A percentile compares a stretch with the other conserved stretches of the same genome.
Conservation (phyloP, 352 stramenopile species). For the Phytophthora ramorum region DNA sequence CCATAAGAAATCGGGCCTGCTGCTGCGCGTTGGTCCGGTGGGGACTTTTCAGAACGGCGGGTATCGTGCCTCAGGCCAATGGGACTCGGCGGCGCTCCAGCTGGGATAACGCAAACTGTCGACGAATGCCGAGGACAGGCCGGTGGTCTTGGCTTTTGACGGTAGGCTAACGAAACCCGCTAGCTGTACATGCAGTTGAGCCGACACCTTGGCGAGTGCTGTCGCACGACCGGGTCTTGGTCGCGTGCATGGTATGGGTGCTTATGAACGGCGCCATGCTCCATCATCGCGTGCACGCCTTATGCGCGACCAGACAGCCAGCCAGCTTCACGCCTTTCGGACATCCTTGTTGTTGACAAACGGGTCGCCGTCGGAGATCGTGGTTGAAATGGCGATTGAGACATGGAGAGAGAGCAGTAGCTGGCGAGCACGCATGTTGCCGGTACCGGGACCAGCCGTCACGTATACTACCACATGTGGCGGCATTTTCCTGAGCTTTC, state of each 20-base stretch:
- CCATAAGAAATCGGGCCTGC: constrained; percentile 6
- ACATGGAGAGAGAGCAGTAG: constrained; percentile 7
- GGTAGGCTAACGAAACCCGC: constrained; percentile 19
- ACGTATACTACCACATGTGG: too few relatives aligned
- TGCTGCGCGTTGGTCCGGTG: constrained; percentile 7
- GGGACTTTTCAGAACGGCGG: constrained; percentile 1
- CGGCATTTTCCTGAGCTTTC: too few relatives aligned
- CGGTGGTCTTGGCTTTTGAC: constrained; percentile 6
- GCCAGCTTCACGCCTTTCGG: not conserved
- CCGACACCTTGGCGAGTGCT: constrained; percentile 4
- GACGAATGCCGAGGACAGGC: constrained; percentile 24
- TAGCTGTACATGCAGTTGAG: constrained; percentile 22
- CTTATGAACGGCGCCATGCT: not conserved
- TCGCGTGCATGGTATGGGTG: not conserved
- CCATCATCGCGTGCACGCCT: not conserved
- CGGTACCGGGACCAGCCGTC: too few relatives aligned
- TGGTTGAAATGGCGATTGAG: constrained; percentile 11
- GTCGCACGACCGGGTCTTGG: constrained; percentile 4
- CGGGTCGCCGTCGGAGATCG: constrained; percentile 28
- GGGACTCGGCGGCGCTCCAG: not conserved
- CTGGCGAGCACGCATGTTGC: too few relatives aligned
- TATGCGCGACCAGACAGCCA: constrained; percentile 25
- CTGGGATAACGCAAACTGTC: constrained; percentile 27
- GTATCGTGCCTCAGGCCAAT: constrained; percentile 29
- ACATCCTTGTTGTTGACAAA: not conserved